These are phyloP conservation scores for Cronartium quercuum DNA, from an alignment of 1,284 basidiomycete genomes.

Conservation along the genomic window DNA sequence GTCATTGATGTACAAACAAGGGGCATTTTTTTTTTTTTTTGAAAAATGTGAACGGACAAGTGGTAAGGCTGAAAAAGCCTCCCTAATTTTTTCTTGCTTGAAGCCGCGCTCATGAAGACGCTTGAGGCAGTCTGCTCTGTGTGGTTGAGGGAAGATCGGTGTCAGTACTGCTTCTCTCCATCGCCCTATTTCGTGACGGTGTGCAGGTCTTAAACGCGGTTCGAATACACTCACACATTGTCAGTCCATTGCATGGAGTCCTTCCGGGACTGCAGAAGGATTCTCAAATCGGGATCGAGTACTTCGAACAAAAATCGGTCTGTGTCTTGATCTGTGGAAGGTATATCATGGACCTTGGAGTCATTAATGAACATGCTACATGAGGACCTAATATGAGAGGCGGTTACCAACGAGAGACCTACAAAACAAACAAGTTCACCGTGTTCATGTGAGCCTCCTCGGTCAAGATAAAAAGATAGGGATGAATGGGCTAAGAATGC, in stretches of 20 bases:
- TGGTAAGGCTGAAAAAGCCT: slow-evolving; percentile 29
- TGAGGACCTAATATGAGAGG: no score
- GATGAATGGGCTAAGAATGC: not conserved
- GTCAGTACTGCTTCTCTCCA: no score
- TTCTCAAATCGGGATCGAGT: slow-evolving; percentile 10
- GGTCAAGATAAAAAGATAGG: not conserved
- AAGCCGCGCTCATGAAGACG: slow-evolving; percentile 10
- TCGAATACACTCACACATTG: slow-evolving; percentile 8
- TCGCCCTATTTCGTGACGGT: not conserved
- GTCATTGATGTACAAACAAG: not conserved
- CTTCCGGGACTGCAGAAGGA: slow-evolving; percentile 5
- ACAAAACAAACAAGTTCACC: not conserved
- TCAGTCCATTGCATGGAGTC: slow-evolving; percentile 29
- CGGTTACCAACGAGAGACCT: slow-evolving; percentile 32
- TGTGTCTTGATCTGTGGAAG: slow-evolving; percentile 20
- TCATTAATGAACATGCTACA: not conserved
- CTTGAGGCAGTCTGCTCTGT: slow-evolving; percentile 25
- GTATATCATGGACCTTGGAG: not conserved
- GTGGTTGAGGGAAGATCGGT: not conserved
- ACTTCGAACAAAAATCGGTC: slow-evolving; percentile 34
- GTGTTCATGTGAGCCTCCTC: not conserved
- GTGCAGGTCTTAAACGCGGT: not conserved
- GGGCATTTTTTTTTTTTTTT: not conserved
- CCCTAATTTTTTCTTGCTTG: not conserved
- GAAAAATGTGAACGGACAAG: not conserved